Percentiles rank a stretch among this genome's conserved stretches.
Evolutionary conservation across 495 filamentous ascomycete species (phyloP).

Genomic region (Penicillium ucsense): DNA sequence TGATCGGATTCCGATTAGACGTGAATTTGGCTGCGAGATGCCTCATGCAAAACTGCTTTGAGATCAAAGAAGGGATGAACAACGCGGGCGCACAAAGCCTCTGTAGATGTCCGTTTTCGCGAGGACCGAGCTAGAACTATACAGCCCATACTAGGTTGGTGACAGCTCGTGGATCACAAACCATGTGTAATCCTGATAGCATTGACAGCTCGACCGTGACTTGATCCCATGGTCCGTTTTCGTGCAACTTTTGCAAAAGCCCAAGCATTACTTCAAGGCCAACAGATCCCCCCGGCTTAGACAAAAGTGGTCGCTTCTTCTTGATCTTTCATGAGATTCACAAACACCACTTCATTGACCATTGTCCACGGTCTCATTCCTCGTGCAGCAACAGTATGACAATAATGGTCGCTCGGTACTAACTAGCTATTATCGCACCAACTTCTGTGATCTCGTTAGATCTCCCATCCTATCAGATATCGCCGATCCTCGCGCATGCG

Average conservation of each 20-base stretch:
- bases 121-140: background rate
- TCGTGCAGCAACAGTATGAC: background rate
- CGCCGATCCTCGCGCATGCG: constrained; percentile 6
- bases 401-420: constrained; percentile 11
- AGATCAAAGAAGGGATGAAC: constrained; percentile 14
- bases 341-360: too few species aligned
- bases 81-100: constrained; percentile 2
- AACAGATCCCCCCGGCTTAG: constrained; percentile 17
- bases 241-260: constrained; percentile 19
- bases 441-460: background rate
- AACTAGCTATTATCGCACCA: background rate
- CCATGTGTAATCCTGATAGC: constrained; percentile 31
- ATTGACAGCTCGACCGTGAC: constrained; percentile 19
- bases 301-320: constrained; percentile 1
- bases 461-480: background rate
- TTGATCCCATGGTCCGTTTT: constrained; percentile 35
- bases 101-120: background rate
- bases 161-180: background rate
- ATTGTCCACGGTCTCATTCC: too few species aligned
- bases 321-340: background rate
- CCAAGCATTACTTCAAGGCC: constrained; percentile 21
- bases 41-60: constrained; percentile 7
- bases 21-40: too few species aligned
- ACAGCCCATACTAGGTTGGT: background rate
- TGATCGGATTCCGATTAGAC: too few species aligned